phyloP scores from a whole-genome alignment of 73 alveolate species.

The Paramecium octaurelia region DNA sequence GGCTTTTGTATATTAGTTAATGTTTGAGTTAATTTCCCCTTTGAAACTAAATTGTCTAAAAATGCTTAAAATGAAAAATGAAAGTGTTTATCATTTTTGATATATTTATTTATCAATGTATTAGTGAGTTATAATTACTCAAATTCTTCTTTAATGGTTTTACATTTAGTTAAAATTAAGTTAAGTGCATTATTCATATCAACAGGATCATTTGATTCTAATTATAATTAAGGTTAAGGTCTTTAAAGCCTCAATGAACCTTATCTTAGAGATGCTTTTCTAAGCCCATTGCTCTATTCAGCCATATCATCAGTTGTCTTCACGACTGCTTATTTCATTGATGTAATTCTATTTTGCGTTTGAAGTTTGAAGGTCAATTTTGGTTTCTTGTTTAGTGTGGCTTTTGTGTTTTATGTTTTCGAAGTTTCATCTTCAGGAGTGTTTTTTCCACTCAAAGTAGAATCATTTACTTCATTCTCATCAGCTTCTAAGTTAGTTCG shows the following conservation, averaged over 20 bases:
- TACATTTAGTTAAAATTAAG: not conserved
- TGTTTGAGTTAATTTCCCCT: not conserved
- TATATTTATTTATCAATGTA: not conserved
- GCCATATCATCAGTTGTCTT: not conserved
- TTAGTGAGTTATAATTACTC: conserved; percentile 20
- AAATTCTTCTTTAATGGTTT: not conserved
- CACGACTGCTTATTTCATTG: not conserved
- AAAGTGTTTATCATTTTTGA: conserved; percentile 6
- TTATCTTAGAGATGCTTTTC: not conserved
- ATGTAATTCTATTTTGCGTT: not conserved
- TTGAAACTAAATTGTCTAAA: not conserved
- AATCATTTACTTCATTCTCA: not conserved
- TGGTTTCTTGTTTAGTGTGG: not conserved
- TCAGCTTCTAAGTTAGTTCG: not conserved
- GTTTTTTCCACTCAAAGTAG: conserved; percentile 23
- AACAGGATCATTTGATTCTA: not conserved
- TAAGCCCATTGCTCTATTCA: not conserved
- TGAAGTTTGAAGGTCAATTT: not conserved
- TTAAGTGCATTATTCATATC: not conserved
- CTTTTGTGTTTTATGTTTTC: not conserved
- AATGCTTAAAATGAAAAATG: not conserved
- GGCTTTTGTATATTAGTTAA: not conserved
- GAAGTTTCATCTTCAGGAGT: conserved; percentile 43
- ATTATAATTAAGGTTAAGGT: not conserved
- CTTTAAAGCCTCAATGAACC: not conserved